Evolutionary conservation across 192 early-diverging fungal genomes (phyloP), one percentile per base, ranked within the genome.

Genomic region (Gigaspora rosea): DNA sequence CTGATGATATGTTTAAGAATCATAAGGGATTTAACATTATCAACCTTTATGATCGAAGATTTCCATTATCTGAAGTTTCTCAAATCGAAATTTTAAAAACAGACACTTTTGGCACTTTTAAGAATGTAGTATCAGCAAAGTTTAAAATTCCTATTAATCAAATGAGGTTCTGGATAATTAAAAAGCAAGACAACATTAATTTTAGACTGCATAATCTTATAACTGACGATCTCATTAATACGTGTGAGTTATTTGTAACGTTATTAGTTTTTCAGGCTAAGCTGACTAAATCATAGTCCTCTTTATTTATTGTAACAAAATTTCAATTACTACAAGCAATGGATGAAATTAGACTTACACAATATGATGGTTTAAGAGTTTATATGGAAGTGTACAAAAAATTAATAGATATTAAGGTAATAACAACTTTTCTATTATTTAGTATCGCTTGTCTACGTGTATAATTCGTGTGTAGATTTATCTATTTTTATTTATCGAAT

Each of bases 171-270:
- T 99, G 97, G 97, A 84, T 86, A 0, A 83, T 98, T 75, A 90
- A 94, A 13, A 91, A 91, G 18, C 90, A 96, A 8, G 90, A 95
- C 79, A 99, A 99, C 85, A 91, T 91, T 80, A 98, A 96, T 4
- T 76, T 94, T 27, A 89, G 97, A 56, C 92, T 92, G 8, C 95
- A 98, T 76, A 51, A 80, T 16, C 90, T 91, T 13, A 87, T 93
- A 65, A 78, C 85, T 18, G 83, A 85, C 35, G 7, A 7, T 7
- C 48, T 76, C 56, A 71, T 80, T 49, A 77, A 78, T 18, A 66
- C 64, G 1, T 72, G 89, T 92, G 83, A 73, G 86, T 78, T 2
- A 15, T 56, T n/a, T n/a, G 12, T 5, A 18, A 27, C 27, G 1
- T 18, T 27, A 27, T 27, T 15, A 15, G 4, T 27, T 27, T 27